Conservation (phyloP, 2,329 filamentous ascomycete species). For the Alternaria panax region DNA sequence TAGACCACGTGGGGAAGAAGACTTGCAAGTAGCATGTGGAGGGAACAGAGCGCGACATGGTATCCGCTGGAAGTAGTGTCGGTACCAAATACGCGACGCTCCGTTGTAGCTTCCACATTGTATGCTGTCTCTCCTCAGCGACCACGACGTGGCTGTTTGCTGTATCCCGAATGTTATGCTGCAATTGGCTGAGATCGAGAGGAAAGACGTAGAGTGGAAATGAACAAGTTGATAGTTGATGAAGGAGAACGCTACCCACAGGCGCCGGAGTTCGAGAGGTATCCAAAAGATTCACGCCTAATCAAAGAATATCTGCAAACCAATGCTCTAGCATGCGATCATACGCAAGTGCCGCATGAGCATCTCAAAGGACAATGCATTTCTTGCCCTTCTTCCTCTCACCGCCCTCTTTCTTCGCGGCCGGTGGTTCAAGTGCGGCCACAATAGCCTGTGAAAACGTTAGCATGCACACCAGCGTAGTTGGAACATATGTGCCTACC, state of each 20-base stretch:
- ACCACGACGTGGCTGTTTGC: neutral
- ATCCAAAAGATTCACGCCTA: slow-evolving; percentile 50
- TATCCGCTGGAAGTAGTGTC: neutral
- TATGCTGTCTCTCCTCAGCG: neutral
- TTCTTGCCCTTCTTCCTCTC: slow-evolving; percentile 46
- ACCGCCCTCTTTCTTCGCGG: slow-evolving; percentile 69
- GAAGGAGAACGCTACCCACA: slow-evolving; percentile 50
- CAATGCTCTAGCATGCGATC: slow-evolving; percentile 31
- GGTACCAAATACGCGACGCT: neutral
- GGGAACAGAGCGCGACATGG: neutral
- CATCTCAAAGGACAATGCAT: slow-evolving; percentile 48
- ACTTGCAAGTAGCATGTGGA: neutral
- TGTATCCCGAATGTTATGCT: neutral
- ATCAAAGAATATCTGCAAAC: slow-evolving; percentile 42
- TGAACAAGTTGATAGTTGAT: slow-evolving; percentile 36
- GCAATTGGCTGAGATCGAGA: slow-evolving; percentile 2
- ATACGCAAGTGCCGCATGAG: slow-evolving; percentile 5
- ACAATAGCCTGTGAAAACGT: slow-evolving; percentile 77
- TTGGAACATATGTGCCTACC: slow-evolving; percentile 62
- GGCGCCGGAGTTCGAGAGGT: slow-evolving; percentile 50
- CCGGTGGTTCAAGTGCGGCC: slow-evolving; percentile 87
- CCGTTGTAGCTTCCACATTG: neutral
- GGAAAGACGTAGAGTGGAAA: slow-evolving; percentile 14
- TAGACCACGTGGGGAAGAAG: neutral
- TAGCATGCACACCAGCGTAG: slow-evolving; percentile 9